Evolutionary conservation across 257 asterid species (phyloP), one percentile per base, ranked within the genome.

Genomic region (Rubia yunnanensis): DNA sequence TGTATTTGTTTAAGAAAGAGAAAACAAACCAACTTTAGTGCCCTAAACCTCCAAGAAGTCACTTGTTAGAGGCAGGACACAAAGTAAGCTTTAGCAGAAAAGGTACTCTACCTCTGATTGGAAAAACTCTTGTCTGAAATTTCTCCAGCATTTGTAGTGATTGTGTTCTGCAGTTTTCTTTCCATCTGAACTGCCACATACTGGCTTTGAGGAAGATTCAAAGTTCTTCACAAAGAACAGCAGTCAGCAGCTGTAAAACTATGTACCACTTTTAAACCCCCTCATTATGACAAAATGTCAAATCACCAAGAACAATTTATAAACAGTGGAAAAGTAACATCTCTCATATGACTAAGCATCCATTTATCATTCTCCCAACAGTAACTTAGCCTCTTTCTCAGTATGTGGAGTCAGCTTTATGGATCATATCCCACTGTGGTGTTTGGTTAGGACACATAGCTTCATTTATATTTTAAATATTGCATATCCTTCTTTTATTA

Each of bases 181-280:
- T 71, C 83, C 66, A 50, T 76, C 67, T 76, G 53, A 80, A 70
- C 73, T 32, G 83, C 68, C 48, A 80, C 62, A 66, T 82, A 81
- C 35, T 90, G 96, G 81, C 79, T 69, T 79, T 88, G 92, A 65
- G 95, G 92, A 72, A 86, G 92, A 73, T 82, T 86, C 49, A 76
- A 82, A 76, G 83, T 80, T 77, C 99, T 90, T 82, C 75, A 85
- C 34, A 31, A 22, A 71, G 17, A 64, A 44, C 20, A 71, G 28
- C 5, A 39, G 52, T 27, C 24, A n/a, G 14, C 60, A 9, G 10
- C 61, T 27, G 30, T 31, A 20, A 14, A 32, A 23, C 15, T 10
- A 8, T 5, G 10, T 5, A 36, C 20, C 48, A 63, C 59, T 27
- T 38, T 35, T 13, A 32, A 70, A 9, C 14, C 68, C 31, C 34